Base-by-base conservation (phyloP, 2,329 filamentous ascomycete species). In the Apiospora hydei region DNA sequence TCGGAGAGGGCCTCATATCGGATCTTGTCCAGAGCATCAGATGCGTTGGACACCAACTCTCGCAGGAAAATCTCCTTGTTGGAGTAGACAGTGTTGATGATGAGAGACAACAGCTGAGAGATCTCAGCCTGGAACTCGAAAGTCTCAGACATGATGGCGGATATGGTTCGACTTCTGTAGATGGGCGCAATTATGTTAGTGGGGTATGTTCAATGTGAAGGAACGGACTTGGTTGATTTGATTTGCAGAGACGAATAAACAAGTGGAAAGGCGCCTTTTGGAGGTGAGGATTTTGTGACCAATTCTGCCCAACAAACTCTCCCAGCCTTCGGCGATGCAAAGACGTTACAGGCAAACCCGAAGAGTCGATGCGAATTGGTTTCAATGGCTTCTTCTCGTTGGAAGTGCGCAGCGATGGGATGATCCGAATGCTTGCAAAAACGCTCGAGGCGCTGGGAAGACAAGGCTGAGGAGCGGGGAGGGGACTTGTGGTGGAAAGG, bases 61-160 rank as follows among this genome's bases (percentile, higher is more conserved):
- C 96, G 90, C 81, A 99, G 88, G 92, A 99, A 99, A 84, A 99
- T 98, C 88, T 98, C 96, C 91, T 99, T 99, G 93, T 99, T 99
- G 80, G 95, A 98, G 91, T 98, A 99, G 89, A 99, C 96, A 78
- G 96, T 98, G 94, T 99, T 99, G 91, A 99, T 99, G 88, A 99
- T 99, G 85, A 99, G 94, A 80, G 93, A 95, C 84, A 99, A 93
- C 78, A 99, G 94, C 94, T 99, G 96, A 93, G 96, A 98, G 85
- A 99, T 99, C 94, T 99, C 96, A 93, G 96, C 96, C 93, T 99
- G 96, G 90, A 98, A 99, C 93, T 98, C 96, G 89, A 99, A 99
- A 80, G 95, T 98, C 90, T 98, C 95, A 86, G 94, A 87, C 94
- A 97, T 98, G 84, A 84, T 93, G 86, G 82, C 72, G 75, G 73